Evolutionary conservation across 2,329 filamentous ascomycete species (phyloP).

Genomic region (Aspergillus pseudoviridinutans): DNA sequence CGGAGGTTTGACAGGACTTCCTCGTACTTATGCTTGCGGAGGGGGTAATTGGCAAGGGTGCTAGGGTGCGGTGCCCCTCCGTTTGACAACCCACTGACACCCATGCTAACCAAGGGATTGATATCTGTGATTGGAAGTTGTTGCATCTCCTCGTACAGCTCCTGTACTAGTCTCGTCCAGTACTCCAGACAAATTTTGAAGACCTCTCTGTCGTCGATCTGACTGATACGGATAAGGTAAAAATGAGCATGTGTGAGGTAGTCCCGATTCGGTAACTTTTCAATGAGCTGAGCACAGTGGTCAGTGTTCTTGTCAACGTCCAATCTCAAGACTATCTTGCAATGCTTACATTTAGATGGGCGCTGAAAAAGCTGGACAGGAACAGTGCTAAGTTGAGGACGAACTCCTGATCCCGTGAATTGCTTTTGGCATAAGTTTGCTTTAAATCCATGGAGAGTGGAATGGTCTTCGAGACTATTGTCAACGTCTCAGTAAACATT

Average conservation of each 20-base stretch:
- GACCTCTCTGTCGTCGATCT: conserved; percentile 97
- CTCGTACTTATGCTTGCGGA: conserved; percentile 96
- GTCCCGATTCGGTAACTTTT: conserved; percentile 91
- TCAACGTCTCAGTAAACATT: conserved; percentile 97
- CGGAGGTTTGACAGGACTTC: conserved; percentile 91
- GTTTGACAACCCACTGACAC: conserved; percentile 64
- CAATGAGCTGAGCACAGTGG: conserved; percentile 63
- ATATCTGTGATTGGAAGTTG: conserved; percentile 87
- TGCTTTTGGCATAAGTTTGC: conserved; percentile 84
- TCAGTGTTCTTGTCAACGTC: conserved; percentile 7
- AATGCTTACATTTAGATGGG: conserved; percentile 70
- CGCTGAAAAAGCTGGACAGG: conserved; percentile 93
- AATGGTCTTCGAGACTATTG: conserved; percentile 88
- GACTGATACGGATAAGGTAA: conserved; percentile 95
- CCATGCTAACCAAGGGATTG: conserved; percentile 82
- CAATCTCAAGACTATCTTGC: neutral
- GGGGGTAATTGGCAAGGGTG: conserved; percentile 81
- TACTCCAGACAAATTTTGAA: conserved; percentile 99
- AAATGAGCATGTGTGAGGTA: conserved; percentile 95
- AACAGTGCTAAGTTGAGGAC: conserved; percentile 96
- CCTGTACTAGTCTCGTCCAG: conserved; percentile 97
- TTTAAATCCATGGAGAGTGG: conserved; percentile 87
- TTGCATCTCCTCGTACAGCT: conserved; percentile 99
- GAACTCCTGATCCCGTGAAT: conserved; percentile 92
- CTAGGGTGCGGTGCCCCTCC: conserved; percentile 81